Conservation (phyloP, 2,329 filamentous ascomycete species). For the Phaeophleospora eucalypticola region DNA sequence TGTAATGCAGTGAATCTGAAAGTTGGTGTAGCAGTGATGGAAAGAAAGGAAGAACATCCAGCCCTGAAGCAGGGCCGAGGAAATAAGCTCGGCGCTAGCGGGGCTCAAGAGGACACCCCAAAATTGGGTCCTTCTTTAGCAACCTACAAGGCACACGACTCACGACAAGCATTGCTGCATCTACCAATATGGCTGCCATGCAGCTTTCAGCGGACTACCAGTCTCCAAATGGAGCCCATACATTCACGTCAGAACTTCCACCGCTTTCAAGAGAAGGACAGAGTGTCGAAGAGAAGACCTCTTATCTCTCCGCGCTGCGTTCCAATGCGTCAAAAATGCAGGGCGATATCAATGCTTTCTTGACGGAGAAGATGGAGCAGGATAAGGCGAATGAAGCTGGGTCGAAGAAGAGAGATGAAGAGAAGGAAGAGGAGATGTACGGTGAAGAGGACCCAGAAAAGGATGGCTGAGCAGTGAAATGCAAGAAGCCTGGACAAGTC, state of each 20-base stretch:
- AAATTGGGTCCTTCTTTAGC: no score
- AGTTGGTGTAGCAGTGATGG: no score
- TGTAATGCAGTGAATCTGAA: no score
- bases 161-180: not conserved
- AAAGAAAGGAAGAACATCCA: no score
- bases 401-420: constrained; percentile 16
- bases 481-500: no score
- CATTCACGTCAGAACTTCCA: constrained; percentile 23
- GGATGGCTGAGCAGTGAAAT: constrained; percentile 19
- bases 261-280: constrained; percentile 13
- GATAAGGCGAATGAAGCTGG: constrained; percentile 54
- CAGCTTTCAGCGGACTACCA: constrained; percentile 26
- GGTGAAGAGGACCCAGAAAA: constrained; percentile 75
- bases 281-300: constrained; percentile 48
- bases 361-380: constrained; percentile 70
- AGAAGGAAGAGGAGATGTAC: constrained; percentile 66
- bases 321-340: constrained; percentile 58
- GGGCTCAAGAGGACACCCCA: not conserved
- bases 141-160: not conserved
- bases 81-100: not conserved
- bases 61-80: no score
- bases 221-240: constrained; percentile 22
- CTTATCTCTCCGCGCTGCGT: constrained; percentile 59
- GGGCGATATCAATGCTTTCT: constrained; percentile 62
- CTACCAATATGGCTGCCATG: constrained; percentile 6